A percentile compares a stretch with the other conserved stretches of the same genome.
These are phyloP conservation scores for Nicotiana knightiana DNA, from an alignment of 257 asterid genomes.

Conservation along the genomic window DNA sequence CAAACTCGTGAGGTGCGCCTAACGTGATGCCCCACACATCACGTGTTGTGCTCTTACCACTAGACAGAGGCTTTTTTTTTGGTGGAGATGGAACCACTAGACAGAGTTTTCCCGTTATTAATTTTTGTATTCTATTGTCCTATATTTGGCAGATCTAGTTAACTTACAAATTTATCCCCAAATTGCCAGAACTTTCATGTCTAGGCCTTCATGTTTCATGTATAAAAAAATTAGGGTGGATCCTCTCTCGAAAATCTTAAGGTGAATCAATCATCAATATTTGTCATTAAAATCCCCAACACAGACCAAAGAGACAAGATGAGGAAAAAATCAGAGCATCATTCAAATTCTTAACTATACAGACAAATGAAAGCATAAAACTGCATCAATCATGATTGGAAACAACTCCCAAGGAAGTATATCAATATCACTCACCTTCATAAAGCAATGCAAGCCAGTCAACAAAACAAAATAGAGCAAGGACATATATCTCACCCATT, in stretches of 20 bases:
- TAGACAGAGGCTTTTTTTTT: too few relatives aligned
- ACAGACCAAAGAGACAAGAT: neutral
- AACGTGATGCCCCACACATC: neutral
- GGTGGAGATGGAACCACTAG: too few relatives aligned
- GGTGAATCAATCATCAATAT: neutral
- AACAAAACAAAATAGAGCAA: neutral
- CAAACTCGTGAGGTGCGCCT: neutral
- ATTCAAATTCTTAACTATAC: neutral
- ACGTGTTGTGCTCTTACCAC: neutral
- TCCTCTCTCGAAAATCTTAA: neutral
- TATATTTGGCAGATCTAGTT: neutral
- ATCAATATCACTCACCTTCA: neutral
- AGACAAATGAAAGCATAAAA: neutral
- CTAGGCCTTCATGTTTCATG: neutral
- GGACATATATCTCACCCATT: slow-evolving; percentile 61
- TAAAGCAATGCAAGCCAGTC: neutral
- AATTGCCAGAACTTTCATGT: neutral
- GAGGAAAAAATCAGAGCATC: neutral
- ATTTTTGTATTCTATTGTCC: neutral
- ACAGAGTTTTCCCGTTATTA: neutral
- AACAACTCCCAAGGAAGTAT: neutral
- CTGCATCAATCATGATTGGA: neutral
- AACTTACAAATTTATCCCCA: neutral
- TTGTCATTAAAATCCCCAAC: neutral
- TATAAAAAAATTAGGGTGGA: neutral